phyloP scores from a whole-genome alignment of 176 grass and related monocot genomes.

The Poa pratensis region DNA sequence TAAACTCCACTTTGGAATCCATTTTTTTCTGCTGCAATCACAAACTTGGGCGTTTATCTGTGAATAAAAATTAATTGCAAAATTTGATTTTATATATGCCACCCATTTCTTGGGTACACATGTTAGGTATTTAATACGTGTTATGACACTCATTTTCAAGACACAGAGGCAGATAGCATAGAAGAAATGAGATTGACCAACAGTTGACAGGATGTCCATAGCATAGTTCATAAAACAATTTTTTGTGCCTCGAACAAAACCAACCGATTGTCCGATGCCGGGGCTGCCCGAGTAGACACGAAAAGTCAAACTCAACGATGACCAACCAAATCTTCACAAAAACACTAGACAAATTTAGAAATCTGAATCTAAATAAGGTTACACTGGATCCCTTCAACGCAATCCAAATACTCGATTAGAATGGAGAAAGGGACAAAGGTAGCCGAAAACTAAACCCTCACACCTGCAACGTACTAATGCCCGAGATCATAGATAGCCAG shows the following conservation, averaged over 20 bases:
- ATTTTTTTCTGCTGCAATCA: not conserved
- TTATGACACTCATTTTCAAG: not conserved
- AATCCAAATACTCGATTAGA: conserved; percentile 19
- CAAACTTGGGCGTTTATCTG: not conserved
- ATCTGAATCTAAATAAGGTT: not conserved
- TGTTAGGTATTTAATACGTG: not conserved
- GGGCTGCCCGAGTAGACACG: not conserved
- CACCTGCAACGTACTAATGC: not conserved
- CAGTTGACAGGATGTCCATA: not conserved
- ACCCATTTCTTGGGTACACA: not conserved
- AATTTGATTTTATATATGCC: not conserved
- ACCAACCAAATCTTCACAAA: not conserved
- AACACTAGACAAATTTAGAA: not conserved
- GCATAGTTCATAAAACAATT: not conserved
- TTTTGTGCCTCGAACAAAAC: not conserved
- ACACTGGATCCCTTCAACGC: not conserved
- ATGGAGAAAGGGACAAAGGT: not conserved
- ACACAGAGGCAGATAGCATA: not conserved
- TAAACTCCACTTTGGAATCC: not conserved
- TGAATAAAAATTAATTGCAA: not conserved
- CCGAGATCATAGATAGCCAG: not conserved
- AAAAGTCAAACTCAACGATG: not conserved
- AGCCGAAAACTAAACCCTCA: conserved; percentile 15
- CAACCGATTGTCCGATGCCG: no score
- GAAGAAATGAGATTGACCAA: not conserved